These are phyloP conservation scores for Pholiota molesta DNA, from an alignment of 768 basidiomycete species.

Conservation along the genomic window DNA sequence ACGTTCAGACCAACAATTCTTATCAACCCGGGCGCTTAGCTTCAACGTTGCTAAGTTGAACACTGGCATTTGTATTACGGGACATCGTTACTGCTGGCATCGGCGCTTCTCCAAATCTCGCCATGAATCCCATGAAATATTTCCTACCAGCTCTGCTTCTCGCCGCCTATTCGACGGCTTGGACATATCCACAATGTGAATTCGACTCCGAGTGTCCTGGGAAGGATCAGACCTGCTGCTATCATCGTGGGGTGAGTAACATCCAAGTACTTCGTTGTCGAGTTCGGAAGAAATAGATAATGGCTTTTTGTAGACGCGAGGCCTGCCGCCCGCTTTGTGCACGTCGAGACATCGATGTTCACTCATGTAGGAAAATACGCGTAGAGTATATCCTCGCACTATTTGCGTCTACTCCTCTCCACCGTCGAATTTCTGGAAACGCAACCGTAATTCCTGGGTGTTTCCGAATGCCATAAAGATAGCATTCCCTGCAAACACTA, in stretches of 20 bases:
- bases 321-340: slow-evolving; percentile 16
- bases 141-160: slow-evolving; percentile 9
- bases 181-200: slow-evolving; percentile 17
- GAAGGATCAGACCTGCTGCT: slow-evolving; percentile 14
- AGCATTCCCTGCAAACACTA: too few species aligned
- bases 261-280: not conserved
- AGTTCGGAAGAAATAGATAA: too few species aligned
- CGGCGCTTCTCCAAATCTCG: not conserved
- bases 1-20: too few species aligned
- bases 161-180: slow-evolving; percentile 6
- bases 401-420: too few species aligned
- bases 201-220: slow-evolving; percentile 11
- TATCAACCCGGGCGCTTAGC: too few species aligned
- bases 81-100: too few species aligned
- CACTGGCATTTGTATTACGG: too few species aligned
- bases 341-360: slow-evolving; percentile 15
- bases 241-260: slow-evolving; percentile 16
- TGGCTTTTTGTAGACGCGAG: slow-evolving; percentile 12
- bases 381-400: too few species aligned
- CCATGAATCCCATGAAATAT: not conserved
- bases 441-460: too few species aligned
- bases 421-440: too few species aligned
- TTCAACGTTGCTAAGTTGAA: too few species aligned
- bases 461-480: too few species aligned
- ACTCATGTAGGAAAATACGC: not conserved